Evolutionary conservation across 768 basidiomycete species (phyloP).

Genomic region (Boletus insuetus): DNA sequence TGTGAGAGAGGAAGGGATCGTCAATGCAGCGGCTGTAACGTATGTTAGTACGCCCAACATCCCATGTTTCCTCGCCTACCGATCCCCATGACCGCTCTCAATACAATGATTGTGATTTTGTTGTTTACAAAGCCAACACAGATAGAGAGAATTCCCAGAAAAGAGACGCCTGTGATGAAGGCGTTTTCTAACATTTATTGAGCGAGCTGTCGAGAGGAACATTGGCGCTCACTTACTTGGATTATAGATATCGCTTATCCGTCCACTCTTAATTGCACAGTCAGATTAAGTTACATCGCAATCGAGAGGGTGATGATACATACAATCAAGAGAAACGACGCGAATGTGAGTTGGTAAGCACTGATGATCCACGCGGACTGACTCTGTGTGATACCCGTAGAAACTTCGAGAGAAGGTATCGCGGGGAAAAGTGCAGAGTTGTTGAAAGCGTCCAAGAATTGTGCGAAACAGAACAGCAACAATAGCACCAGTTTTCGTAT

Average conservation of each 20-base stretch:
- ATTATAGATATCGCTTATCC: conserved; percentile 25
- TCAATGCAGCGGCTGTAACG: conserved; percentile 43
- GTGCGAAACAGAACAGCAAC: conserved; percentile 39
- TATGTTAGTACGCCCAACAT: not conserved
- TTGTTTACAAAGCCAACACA: conserved; percentile 44
- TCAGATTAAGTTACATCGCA: conserved; percentile 3
- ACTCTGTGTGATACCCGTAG: conserved; percentile 7
- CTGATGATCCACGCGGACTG: conserved; percentile 38
- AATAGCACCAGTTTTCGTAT: conserved; percentile 33
- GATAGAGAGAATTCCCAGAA: conserved; percentile 43
- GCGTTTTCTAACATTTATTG: conserved; percentile 38
- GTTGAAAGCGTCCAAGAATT: conserved; percentile 45
- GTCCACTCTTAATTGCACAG: conserved; percentile 16
- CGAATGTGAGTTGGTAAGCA: conserved; percentile 47
- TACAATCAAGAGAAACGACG: conserved; percentile 36
- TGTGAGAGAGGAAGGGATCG: conserved; percentile 48
- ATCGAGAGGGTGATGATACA: not conserved
- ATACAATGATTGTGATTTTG: conserved; percentile 46
- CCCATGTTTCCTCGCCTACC: conserved; percentile 22
- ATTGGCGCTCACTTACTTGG: conserved; percentile 30
- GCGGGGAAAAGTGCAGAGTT: conserved; percentile 41
- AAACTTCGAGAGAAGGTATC: conserved; percentile 33
- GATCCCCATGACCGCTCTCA: conserved; percentile 51
- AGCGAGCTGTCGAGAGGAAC: conserved; percentile 20
- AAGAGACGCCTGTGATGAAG: conserved; percentile 40